Conservation (phyloP, 371 early-diverging fungal genomes). For the Rhizopus arrhizus region DNA sequence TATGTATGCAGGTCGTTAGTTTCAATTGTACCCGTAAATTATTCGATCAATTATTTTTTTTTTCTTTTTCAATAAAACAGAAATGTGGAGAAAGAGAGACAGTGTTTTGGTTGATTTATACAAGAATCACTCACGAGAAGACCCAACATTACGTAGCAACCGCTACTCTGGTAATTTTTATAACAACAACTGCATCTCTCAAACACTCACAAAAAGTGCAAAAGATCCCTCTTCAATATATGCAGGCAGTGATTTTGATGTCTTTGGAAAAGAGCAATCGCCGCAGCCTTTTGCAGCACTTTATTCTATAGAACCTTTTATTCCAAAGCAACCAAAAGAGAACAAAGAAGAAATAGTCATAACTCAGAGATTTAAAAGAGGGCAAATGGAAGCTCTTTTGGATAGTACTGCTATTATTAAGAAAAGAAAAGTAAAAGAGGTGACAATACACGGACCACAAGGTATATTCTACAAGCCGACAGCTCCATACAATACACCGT, state of each 20-base stretch:
- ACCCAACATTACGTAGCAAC: background rate
- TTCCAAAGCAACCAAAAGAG: background rate
- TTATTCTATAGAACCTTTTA: background rate
- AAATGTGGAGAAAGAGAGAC: slow-evolving; percentile 5
- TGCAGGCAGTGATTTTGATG: slow-evolving; percentile 1
- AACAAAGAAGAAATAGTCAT: background rate
- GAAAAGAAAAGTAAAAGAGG: slow-evolving; percentile 3
- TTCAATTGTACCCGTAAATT: no score
- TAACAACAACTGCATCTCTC: background rate
- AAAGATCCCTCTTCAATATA: background rate
- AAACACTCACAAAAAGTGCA: slow-evolving; percentile 2
- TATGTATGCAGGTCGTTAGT: no score
- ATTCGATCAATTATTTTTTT: background rate
- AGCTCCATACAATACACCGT: background rate
- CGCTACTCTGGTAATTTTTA: background rate
- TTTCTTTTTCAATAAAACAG: background rate
- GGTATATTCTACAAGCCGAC: background rate
- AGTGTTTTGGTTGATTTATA: slow-evolving; percentile 1
- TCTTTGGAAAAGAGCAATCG: slow-evolving; percentile 6
- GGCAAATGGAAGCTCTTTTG: slow-evolving; percentile 1
- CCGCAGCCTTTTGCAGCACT: background rate
- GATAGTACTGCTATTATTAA: slow-evolving; percentile 4
- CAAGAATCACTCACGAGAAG: slow-evolving; percentile 1
- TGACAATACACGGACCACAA: background rate
- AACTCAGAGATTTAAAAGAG: background rate